Evolutionary conservation across 1,284 basidiomycete genomes (phyloP), one percentile per base, ranked within the genome.

Genomic region (Cutaneotrichosporon curvatum): DNA sequence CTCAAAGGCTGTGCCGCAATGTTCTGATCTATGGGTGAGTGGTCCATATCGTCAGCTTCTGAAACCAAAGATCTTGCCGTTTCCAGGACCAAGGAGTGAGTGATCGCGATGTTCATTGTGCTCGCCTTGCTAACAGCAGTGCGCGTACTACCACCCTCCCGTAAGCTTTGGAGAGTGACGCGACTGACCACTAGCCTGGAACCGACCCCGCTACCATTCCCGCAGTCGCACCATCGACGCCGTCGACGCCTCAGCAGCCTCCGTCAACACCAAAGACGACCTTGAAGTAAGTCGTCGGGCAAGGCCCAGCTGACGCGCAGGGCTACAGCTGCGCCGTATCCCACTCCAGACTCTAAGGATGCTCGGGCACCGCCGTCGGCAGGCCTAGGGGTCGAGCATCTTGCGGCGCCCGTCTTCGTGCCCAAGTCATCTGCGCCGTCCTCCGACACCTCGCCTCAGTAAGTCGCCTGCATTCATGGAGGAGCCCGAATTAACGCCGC

Each of bases 1-100:
- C 65, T 12, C 83, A 84, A 65, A 79, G 84, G 40, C 82, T 88
- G 63, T 91, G 87, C 73, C 81, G 84, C 65, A 90, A 90, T 75
- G 81, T 88, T 46, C 74, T 85, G 67, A 89, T 91, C 57, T 85
- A 89, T 64, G 87, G 87, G 87, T 87, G 65, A 55, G 77, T 67
- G 31, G 35, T n/a, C n/a, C n/a, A n/a, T 19, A 37, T 7, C 23
- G 23, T 21, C 21, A 0, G 30, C 11, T 31, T 18, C 22, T 23
- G 55, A 37, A 41, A 37, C 25, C 50, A 4, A 55, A 89, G 87
- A 42, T 82, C 78, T 48, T 91, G 87, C 74, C 84, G 84, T 73
- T 88, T 79, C 57, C 80, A 90, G 73, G 84, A 86, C 65, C 83
- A 85, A 73, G 86, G 86, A 54, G 69, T 71, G 44, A 60, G 70